phyloP scores from a whole-genome alignment of 805 yeast genomes.

The Lipomyces chichibuensis region DNA sequence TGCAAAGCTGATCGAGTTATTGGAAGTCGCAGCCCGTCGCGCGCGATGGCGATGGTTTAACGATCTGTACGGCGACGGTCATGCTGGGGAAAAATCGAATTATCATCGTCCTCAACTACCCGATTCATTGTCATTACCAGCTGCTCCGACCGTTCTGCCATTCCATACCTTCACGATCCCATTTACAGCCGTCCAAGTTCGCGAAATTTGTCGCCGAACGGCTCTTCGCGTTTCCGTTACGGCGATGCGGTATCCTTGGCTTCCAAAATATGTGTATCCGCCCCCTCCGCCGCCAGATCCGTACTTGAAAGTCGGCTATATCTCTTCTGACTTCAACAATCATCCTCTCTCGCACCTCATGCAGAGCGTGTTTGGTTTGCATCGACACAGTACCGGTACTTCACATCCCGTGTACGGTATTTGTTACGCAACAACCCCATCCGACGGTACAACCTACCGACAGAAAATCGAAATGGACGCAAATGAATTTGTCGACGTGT shows the following conservation, averaged over 20 bases:
- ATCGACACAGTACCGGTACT: conserved; percentile 31
- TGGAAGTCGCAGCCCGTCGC: conserved; percentile 37
- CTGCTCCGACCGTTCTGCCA: conserved; percentile 42
- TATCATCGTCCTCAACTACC: conserved; percentile 39
- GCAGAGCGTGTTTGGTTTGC: conserved; percentile 45
- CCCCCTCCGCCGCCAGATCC: conserved; percentile 42
- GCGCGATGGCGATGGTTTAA: conserved; percentile 40
- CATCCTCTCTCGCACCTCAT: conserved; percentile 45
- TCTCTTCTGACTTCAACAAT: conserved; percentile 43
- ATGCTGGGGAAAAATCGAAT: not conserved
- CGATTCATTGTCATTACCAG: conserved; percentile 37
- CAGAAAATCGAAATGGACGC: conserved; percentile 39
- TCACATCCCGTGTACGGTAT: conserved; percentile 35
- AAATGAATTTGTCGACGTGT: conserved; percentile 38
- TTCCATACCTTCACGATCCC: conserved; percentile 45
- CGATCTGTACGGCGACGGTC: conserved; percentile 26
- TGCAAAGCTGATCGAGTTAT: conserved; percentile 35
- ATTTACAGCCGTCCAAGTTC: conserved; percentile 36
- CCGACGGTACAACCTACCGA: conserved; percentile 41
- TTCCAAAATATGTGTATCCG: conserved; percentile 39
- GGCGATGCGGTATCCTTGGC: conserved; percentile 39
- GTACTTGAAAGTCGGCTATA: conserved; percentile 41
- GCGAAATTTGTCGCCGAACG: conserved; percentile 38
- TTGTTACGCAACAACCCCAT: conserved; percentile 42
- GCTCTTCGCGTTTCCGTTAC: conserved; percentile 40